Evolutionary conservation across 2,329 filamentous ascomycete genomes (phyloP).

Genomic region (Cytospora paraplurivora): DNA sequence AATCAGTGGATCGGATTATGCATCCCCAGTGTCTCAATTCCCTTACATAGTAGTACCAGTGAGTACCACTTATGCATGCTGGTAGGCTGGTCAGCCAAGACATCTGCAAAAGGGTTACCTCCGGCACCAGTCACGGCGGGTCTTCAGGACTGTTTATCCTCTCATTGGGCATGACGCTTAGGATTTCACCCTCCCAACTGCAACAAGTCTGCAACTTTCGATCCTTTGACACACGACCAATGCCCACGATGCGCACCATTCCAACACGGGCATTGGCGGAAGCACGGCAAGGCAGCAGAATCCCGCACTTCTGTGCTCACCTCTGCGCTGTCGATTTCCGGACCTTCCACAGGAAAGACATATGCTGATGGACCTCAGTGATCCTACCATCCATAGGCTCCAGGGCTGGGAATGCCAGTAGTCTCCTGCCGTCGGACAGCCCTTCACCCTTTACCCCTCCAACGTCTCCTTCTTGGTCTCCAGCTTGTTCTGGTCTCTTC

Average conservation of each 20-base stretch:
- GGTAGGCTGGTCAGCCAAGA: slow-evolving; percentile 10
- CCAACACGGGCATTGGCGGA: slow-evolving; percentile 7
- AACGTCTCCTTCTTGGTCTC: slow-evolving; percentile 12
- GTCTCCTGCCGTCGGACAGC: slow-evolving; percentile 11
- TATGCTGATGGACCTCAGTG: neutral
- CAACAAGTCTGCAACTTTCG: neutral
- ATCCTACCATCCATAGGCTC: slow-evolving; percentile 7
- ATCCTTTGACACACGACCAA: slow-evolving; percentile 6
- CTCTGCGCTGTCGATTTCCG: slow-evolving; percentile 8
- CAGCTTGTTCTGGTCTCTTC: neutral
- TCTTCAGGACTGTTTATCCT: neutral
- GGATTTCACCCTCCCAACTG: slow-evolving; percentile 10
- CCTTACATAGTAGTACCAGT: neutral
- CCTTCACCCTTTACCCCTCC: slow-evolving; percentile 11
- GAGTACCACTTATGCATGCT: neutral
- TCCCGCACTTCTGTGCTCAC: slow-evolving; percentile 10
- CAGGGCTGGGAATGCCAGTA: slow-evolving; percentile 20
- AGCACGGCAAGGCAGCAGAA: slow-evolving; percentile 16
- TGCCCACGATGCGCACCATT: slow-evolving; percentile 2
- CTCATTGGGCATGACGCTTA: slow-evolving; percentile 7
- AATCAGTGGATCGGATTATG: slow-evolving; percentile 3
- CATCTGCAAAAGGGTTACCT: slow-evolving; percentile 12
- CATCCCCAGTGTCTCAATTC: neutral
- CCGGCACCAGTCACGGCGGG: slow-evolving; percentile 13
- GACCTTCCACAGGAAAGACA: neutral